Evolutionary conservation across 73 alveolate genomes (phyloP), one percentile per base, ranked within the genome.

Genomic region (Paramecium tetraurelia): DNA sequence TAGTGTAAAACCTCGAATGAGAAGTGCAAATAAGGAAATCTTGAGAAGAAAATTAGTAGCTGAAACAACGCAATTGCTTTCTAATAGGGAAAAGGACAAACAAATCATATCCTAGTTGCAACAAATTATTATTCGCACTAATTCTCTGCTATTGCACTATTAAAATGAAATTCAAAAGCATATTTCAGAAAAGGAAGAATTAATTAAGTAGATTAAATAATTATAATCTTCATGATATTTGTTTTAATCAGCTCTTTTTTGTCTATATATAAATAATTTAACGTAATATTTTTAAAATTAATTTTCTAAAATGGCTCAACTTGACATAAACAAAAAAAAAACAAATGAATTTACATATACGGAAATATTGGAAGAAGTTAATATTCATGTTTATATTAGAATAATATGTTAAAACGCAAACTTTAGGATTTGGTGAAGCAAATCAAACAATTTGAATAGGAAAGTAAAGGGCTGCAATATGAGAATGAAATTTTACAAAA

Each of bases 1-100:
- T 41, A 75, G 87, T 75, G 87, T 75, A 18, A 75, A 75, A 20
- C 87, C 87, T 38, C 58, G 87, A 75, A 75, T 75, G 59, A 75
- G 87, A 75, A 38, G 59, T 41, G 59, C 87, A 38, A 35, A 29
- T 68, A 68, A 68, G 48, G 85, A 68, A 68, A 75, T 35, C 14
- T 35, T 75, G 38, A 35, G 40, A 75, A 75, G 59, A 75, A 75
- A 75, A 20, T 4, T 29, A 21, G 16, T 24, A 53, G 69, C 69
- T 33, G 85, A 68, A 35, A 68, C 85, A 68, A 68, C 85, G 8
- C 12, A 75, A 41, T 21, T 75, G 11, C 59, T 75, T 14, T 75
- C 87, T 75, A 29, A 75, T 75, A 29, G 87, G 20, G 46, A 63
- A 2, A 63, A 63, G 18, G 87, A 75, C 20, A 75, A 75, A 20